Conservation (phyloP, 2,329 filamentous ascomycete genomes). For the Clonostachys solani region DNA sequence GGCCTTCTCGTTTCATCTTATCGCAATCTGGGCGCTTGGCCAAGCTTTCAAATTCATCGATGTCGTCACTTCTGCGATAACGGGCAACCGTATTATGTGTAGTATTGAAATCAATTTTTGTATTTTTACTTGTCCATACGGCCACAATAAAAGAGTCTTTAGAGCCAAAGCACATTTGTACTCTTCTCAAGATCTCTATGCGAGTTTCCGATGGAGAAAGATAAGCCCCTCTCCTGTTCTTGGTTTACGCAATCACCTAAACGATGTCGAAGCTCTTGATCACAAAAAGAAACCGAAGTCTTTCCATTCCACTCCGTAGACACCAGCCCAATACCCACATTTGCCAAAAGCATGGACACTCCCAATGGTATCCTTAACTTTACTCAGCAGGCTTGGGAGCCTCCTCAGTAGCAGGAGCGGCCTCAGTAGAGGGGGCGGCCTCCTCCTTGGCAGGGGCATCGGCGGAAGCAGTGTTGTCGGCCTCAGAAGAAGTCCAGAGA, state of each 20-base stretch:
- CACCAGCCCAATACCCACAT: conserved; percentile 43
- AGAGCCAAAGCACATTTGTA: conserved; percentile 14
- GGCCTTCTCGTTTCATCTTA: no score
- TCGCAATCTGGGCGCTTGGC: no score
- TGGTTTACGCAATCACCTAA: conserved; percentile 38
- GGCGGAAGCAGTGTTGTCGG: conserved; percentile 68
- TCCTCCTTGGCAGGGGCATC: conserved; percentile 40
- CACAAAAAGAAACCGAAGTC: conserved; percentile 47
- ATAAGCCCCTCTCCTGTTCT: conserved; percentile 24
- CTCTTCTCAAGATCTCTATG: conserved; percentile 35
- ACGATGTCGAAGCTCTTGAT: conserved; percentile 41
- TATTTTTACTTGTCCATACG: conserved; percentile 54
- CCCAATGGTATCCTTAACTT: conserved; percentile 19
- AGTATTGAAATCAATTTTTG: conserved; percentile 38
- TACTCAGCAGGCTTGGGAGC: conserved; percentile 69
- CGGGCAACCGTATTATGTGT: conserved; percentile 7
- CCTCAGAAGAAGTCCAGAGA: conserved; percentile 98
- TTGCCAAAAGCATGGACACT: conserved; percentile 3
- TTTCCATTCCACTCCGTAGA: conserved; percentile 60
- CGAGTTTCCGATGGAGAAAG: conserved; percentile 28
- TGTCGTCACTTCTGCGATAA: conserved; percentile 1
- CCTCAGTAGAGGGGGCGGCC: conserved; percentile 45
- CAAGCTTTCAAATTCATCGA: neutral
- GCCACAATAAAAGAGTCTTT: conserved; percentile 22
- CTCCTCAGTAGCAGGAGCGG: conserved; percentile 49